Evolutionary conservation across 306 rosid genomes (phyloP).

Genomic region (Vachellia pachyceras): DNA sequence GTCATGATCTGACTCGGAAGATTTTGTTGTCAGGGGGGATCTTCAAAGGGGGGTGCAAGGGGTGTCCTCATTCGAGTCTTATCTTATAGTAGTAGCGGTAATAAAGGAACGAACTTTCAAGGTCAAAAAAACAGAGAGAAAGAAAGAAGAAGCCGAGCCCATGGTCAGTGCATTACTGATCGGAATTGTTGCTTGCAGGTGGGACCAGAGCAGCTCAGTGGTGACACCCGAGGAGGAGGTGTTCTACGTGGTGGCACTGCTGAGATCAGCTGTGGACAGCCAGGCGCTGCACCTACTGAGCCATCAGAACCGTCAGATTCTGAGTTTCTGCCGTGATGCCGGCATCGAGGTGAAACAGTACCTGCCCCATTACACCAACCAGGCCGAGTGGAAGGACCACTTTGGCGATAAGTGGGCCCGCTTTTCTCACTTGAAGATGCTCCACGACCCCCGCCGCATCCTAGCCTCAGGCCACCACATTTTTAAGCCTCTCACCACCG

Average conservation of each 20-base stretch:
- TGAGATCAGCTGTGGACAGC: constrained; percentile 79
- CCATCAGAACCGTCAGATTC: constrained; percentile 78
- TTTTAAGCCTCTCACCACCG: constrained; percentile 47
- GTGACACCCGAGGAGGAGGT: constrained; percentile 86
- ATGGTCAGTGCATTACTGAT: no score
- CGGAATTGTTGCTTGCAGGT: constrained; percentile 45
- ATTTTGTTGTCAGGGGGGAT: constrained; percentile 71
- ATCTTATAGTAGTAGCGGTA: background rate
- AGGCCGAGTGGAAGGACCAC: constrained; percentile 84
- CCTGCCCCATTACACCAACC: constrained; percentile 83
- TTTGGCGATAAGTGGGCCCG: constrained; percentile 87
- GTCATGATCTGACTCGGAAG: constrained; percentile 45
- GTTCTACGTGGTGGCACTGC: constrained; percentile 90
- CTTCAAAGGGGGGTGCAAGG: constrained; percentile 52
- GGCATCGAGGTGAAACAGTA: constrained; percentile 79
- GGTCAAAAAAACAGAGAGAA: no score
- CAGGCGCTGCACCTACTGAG: constrained; percentile 67
- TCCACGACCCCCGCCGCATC: constrained; percentile 78
- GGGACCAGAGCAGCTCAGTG: constrained; percentile 87
- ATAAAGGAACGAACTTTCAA: background rate
- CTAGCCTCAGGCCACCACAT: constrained; percentile 92
- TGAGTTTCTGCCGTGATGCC: constrained; percentile 71
- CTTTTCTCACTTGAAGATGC: constrained; percentile 66
- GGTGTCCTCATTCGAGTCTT: constrained; percentile 8
- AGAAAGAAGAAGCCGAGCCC: background rate